A percentile compares a stretch with the other conserved stretches of the same genome.
These are phyloP conservation scores for Sicyos edulis DNA, from an alignment of 306 rosid species.

Conservation along the genomic window DNA sequence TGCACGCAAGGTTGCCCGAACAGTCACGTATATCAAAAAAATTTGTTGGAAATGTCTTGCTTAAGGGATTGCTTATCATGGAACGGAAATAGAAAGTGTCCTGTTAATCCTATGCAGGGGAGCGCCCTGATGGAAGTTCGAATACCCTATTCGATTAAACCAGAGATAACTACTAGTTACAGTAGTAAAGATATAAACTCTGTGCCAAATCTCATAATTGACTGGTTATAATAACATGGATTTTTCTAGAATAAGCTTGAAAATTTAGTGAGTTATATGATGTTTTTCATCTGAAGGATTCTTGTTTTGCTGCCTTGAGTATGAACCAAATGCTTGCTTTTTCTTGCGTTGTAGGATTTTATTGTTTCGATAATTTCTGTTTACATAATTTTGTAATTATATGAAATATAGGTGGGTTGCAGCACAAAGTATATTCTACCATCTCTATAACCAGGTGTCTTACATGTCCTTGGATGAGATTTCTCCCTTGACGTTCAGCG, in stretches of 20 bases:
- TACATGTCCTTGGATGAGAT: slow-evolving; percentile 97
- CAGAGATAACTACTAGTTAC: background rate
- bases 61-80: background rate
- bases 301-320: background rate
- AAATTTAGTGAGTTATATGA: background rate
- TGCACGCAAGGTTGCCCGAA: too few species aligned
- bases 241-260: background rate
- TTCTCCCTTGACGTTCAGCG: slow-evolving; percentile 91
- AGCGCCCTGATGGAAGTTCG: background rate
- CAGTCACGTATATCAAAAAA: too few species aligned
- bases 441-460: slow-evolving; percentile 92
- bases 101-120: background rate
- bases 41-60: background rate
- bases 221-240: too few species aligned
- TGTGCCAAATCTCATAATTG: background rate
- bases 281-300: background rate
- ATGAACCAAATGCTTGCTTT: background rate
- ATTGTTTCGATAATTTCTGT: background rate
- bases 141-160: background rate
- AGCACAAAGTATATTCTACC: slow-evolving; percentile 91
- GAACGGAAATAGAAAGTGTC: slow-evolving; percentile 8
- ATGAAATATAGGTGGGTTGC: slow-evolving; percentile 77
- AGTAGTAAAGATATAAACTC: too few species aligned
- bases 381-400: background rate
- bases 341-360: background rate